Percentiles rank a stretch among this genome's conserved stretches.
phyloP scores from a whole-genome alignment of 2,329 filamentous ascomycete genomes.

The Grosmannia penicillata region DNA sequence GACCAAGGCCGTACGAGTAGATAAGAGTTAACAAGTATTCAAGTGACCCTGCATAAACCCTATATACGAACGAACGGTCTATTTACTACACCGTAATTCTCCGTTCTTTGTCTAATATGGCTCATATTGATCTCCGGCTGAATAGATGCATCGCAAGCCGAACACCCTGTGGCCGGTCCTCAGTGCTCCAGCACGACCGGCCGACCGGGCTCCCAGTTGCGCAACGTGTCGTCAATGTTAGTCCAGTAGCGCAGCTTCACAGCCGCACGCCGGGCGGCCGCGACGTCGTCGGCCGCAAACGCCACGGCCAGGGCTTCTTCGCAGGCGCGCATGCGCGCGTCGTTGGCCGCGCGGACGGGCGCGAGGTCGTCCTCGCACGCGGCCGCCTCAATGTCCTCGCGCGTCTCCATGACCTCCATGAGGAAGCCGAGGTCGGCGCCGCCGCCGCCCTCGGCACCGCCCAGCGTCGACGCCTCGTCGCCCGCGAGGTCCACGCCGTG shows the following conservation, averaged over 20 bases:
- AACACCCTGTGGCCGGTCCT: no score
- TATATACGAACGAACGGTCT: no score
- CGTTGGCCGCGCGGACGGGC: constrained; percentile 48
- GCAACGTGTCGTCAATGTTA: constrained; percentile 67
- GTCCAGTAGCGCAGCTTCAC: constrained; percentile 79
- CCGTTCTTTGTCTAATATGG: no score
- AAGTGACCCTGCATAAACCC: no score
- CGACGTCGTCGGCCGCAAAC: constrained; percentile 48
- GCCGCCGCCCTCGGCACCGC: constrained; percentile 38
- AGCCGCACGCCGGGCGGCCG: constrained; percentile 54
- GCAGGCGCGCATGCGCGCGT: constrained; percentile 47
- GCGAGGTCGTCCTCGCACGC: constrained; percentile 48
- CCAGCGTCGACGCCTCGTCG: constrained; percentile 60
- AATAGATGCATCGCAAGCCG: no score
- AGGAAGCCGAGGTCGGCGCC: constrained; percentile 44
- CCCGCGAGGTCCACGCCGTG: constrained; percentile 63
- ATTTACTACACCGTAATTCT: no score
- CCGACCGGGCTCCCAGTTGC: constrained; percentile 73
- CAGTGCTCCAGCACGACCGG: constrained; percentile 39
- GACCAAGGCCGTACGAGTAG: no score
- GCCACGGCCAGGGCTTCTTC: constrained; percentile 47
- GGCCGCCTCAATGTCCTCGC: constrained; percentile 62
- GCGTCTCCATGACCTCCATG: constrained; percentile 65
- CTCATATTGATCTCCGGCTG: no score
- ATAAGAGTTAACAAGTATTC: no score